phyloP scores from a whole-genome alignment of 371 early-diverging fungal species.

The Zopfochytrium polystomum region DNA sequence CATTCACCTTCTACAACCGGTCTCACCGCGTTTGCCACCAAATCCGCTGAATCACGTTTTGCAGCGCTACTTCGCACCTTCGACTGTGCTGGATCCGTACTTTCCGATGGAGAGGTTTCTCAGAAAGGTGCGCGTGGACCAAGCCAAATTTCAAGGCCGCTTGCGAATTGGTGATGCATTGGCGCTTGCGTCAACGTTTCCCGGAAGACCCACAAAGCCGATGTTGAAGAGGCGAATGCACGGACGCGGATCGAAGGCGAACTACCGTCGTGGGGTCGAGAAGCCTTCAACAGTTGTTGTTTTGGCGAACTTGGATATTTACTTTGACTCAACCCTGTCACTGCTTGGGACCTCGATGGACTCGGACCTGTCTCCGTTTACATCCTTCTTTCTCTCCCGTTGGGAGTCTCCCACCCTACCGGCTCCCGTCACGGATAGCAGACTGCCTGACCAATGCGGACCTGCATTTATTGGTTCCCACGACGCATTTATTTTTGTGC shows the following conservation, averaged over 20 bases:
- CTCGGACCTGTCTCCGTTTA: conserved; percentile 16
- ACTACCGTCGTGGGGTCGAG: background rate
- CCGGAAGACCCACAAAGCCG: background rate
- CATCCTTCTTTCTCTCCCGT: conserved; percentile 28
- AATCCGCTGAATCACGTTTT: background rate
- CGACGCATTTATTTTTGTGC: conserved; percentile 26
- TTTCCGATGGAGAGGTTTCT: conserved; percentile 16
- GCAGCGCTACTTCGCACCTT: background rate
- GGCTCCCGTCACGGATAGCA: conserved; percentile 10
- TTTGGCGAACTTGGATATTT: conserved; percentile 29
- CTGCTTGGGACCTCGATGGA: conserved; percentile 11
- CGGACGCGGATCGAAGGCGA: too few relatives aligned
- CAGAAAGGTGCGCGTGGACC: conserved; percentile 10
- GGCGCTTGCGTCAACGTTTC: conserved; percentile 11
- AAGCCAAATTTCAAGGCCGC: conserved; percentile 9
- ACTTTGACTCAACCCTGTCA: conserved; percentile 20
- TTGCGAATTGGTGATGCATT: conserved; percentile 26
- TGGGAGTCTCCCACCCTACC: conserved; percentile 17
- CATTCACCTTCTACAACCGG: conserved; percentile 19
- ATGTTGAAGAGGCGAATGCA: too few relatives aligned
- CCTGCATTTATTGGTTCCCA: conserved; percentile 25
- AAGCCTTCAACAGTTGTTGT: conserved; percentile 12
- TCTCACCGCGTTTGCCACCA: background rate
- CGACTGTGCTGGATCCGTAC: conserved; percentile 11
- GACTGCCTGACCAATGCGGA: conserved; percentile 25